Percentiles rank a stretch among this genome's conserved stretches.
These are phyloP conservation scores for Prunus salicina DNA, from an alignment of 306 rosid species.

Conservation along the genomic window DNA sequence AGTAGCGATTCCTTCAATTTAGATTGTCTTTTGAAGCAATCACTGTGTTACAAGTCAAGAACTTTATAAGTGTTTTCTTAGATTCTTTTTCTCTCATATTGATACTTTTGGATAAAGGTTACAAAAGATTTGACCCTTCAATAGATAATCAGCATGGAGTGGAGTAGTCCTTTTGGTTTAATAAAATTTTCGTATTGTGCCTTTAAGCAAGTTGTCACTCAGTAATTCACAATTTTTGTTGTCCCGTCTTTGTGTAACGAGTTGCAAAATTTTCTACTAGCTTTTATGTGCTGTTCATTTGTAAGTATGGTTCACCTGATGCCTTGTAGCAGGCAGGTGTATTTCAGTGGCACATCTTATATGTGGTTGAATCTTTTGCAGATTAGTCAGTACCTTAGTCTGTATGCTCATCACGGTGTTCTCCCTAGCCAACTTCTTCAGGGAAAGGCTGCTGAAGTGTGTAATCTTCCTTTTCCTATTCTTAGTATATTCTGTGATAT, in stretches of 20 bases:
- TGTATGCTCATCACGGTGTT: conserved; percentile 64
- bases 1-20: background rate
- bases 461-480: conserved; percentile 21
- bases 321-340: background rate
- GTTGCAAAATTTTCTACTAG: background rate
- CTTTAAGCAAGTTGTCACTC: background rate
- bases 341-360: conserved; percentile 1
- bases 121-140: background rate
- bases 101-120: background rate
- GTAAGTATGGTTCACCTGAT: background rate
- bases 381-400: conserved; percentile 75
- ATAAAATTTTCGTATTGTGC: background rate
- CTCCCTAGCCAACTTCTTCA: conserved; percentile 77
- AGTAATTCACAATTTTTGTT: background rate
- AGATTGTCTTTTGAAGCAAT: background rate
- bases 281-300: background rate
- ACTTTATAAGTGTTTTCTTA: background rate
- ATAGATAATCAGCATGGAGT: background rate
- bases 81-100: background rate
- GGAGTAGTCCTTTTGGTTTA: background rate
- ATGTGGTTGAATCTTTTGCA: conserved; percentile 34
- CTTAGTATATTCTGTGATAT: background rate
- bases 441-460: conserved; percentile 79
- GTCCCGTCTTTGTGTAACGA: background rate
- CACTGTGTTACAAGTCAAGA: background rate